Percentiles rank a stretch among this genome's conserved stretches.
phyloP scores from a whole-genome alignment of 208 protist genomes.

The Leishmania major region DNA sequence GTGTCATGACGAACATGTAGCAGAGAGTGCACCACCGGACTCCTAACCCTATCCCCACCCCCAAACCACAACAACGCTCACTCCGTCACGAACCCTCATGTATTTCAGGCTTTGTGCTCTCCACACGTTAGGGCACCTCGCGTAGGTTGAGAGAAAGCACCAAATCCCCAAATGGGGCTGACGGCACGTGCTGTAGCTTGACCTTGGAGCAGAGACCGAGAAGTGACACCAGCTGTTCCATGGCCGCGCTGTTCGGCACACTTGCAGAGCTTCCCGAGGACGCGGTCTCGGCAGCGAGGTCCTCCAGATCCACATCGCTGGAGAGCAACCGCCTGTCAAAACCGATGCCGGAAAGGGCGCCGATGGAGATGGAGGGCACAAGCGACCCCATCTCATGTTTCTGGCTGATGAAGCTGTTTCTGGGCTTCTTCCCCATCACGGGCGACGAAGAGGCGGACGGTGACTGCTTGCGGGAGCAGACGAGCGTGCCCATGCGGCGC shows the following conservation, averaged over 20 bases:
- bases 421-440: background rate
- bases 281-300: constrained; percentile 4
- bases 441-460: constrained; percentile 9
- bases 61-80: background rate
- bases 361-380: constrained; percentile 19
- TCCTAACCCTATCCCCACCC: background rate
- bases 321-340: constrained; percentile 19
- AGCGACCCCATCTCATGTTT: constrained; percentile 18
- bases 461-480: constrained; percentile 14
- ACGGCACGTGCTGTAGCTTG: constrained; percentile 26
- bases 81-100: background rate
- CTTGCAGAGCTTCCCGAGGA: background rate
- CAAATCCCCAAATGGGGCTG: constrained; percentile 33
- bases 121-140: background rate
- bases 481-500: constrained; percentile 32
- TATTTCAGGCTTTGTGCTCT: background rate
- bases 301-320: constrained; percentile 30
- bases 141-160: constrained; percentile 33
- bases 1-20: background rate
- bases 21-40: background rate
- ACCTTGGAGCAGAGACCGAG: constrained; percentile 31
- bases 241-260: background rate
- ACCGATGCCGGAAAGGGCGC: constrained; percentile 21
- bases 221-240: constrained; percentile 27
- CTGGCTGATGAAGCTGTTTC: background rate